These are phyloP conservation scores for Colletotrichum falcatum DNA, from an alignment of 2,329 filamentous ascomycete species.

Conservation along the genomic window DNA sequence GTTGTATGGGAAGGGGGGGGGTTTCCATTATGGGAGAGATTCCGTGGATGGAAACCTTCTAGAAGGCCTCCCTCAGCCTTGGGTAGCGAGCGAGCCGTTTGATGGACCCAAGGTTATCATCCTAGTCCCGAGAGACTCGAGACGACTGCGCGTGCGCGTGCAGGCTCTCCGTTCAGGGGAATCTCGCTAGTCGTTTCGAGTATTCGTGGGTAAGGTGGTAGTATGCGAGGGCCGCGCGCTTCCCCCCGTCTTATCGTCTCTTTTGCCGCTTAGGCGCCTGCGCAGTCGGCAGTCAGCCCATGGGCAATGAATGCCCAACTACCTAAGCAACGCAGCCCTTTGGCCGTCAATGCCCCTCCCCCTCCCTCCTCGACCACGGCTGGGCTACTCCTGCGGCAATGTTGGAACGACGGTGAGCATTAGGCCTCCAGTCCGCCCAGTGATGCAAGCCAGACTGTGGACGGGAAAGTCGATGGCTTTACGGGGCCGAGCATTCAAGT, in stretches of 20 bases:
- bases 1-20: constrained; percentile 1
- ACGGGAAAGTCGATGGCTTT: neutral
- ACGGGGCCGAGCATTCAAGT: neutral
- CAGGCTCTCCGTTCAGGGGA: neutral
- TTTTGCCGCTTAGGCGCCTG: constrained; percentile 23
- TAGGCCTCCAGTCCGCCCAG: neutral
- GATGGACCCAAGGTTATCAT: constrained; percentile 16
- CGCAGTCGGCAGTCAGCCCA: neutral
- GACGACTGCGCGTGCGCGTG: constrained; percentile 6
- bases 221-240: neutral
- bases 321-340: neutral
- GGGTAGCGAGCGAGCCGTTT: constrained; percentile 27
- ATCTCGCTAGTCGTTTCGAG: constrained; percentile 15
- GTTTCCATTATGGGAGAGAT: neutral
- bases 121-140: constrained; percentile 14
- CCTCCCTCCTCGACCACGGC: neutral
- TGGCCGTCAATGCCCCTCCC: constrained; percentile 2
- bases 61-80: constrained; percentile 24
- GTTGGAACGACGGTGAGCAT: constrained; percentile 2
- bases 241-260: neutral
- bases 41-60: constrained; percentile 31
- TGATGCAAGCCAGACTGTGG: constrained; percentile 10
- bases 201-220: neutral
- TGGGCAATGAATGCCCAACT: neutral
- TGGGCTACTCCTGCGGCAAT: constrained; percentile 16